Evolutionary conservation across 2,329 filamentous ascomycete species (phyloP).

Genomic region (Myriosclerotinia duriaeana): DNA sequence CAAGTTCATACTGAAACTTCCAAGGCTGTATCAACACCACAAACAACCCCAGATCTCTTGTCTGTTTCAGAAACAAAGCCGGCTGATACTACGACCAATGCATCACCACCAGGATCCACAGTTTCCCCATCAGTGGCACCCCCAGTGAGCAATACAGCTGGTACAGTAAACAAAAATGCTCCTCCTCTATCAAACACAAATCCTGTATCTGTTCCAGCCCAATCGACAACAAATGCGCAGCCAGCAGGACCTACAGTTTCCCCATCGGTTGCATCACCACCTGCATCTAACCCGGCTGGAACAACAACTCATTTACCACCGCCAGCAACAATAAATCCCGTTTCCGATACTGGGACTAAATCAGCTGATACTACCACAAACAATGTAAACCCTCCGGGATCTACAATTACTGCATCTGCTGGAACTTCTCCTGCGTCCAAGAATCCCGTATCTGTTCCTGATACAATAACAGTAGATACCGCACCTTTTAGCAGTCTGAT

Average conservation of each 20-base stretch:
- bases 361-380: background rate
- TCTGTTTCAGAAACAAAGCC: too few species aligned
- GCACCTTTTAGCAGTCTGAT: too few species aligned
- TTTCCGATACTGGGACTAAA: background rate
- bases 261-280: background rate
- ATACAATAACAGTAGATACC: background rate
- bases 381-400: background rate
- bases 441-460: background rate
- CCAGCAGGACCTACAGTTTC: background rate
- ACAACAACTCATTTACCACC: background rate
- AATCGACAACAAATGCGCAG: background rate
- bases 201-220: too few species aligned
- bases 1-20: conserved; percentile 4
- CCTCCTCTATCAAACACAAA: background rate
- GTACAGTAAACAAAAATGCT: background rate
- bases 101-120: background rate
- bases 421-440: background rate
- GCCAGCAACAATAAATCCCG: background rate
- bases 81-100: background rate
- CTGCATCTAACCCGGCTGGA: background rate
- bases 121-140: background rate
- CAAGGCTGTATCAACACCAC: conserved; percentile 1
- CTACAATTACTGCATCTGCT: background rate
- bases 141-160: background rate
- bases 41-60: conserved; percentile 8